These are phyloP conservation scores for Camelina neglecta DNA, from an alignment of 345 rosid species.

Conservation along the genomic window DNA sequence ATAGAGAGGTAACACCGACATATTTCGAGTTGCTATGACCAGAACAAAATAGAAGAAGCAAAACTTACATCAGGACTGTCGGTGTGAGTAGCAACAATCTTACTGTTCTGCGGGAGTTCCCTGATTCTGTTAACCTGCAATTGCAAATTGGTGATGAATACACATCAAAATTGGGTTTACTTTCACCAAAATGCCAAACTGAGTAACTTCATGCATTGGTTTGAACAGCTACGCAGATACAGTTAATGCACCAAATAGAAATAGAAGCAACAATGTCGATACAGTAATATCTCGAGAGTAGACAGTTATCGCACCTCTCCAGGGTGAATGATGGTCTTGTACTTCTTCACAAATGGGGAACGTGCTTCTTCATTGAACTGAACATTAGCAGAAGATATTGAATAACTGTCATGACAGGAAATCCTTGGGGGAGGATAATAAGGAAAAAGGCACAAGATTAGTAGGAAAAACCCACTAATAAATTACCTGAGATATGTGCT, in stretches of 20 bases:
- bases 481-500: slow-evolving; percentile 80
- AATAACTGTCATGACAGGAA: neutral
- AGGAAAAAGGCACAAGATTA: neutral
- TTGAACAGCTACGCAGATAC: slow-evolving; percentile 36
- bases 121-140: slow-evolving; percentile 97
- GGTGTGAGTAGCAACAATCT: slow-evolving; percentile 98
- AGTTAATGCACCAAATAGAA: slow-evolving; percentile 7
- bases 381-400: neutral
- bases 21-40: neutral
- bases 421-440: neutral
- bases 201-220: neutral
- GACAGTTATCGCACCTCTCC: slow-evolving; percentile 73
- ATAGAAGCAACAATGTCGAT: neutral
- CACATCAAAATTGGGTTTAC: neutral
- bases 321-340: slow-evolving; percentile 98
- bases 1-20: neutral
- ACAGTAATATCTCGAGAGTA: neutral
- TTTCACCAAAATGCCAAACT: neutral
- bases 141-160: neutral
- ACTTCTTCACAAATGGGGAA: slow-evolving; percentile 97
- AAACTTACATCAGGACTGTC: slow-evolving; percentile 91
- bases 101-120: slow-evolving; percentile 93
- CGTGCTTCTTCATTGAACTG: slow-evolving; percentile 99
- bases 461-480: neutral
- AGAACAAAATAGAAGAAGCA: slow-evolving; percentile 17